Evolutionary conservation across 2,329 filamentous ascomycete genomes (phyloP), one percentile per base, ranked within the genome.

Genomic region (Teratosphaeria viscida): DNA sequence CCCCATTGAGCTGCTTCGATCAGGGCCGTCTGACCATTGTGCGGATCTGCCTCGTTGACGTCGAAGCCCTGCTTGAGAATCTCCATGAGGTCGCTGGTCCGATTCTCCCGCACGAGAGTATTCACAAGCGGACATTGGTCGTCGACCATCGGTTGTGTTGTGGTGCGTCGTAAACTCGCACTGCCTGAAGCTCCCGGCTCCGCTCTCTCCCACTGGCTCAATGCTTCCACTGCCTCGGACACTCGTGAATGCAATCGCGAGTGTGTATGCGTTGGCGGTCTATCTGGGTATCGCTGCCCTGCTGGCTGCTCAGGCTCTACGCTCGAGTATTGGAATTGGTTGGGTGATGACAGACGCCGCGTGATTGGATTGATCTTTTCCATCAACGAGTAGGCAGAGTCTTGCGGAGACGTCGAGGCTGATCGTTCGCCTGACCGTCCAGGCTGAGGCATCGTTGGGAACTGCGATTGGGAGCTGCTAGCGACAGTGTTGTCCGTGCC

Each of bases 1-100:
- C 60, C 54, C 14, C 54, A 56, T 26, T 55, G 56, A n/a, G 58
- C 55, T 34, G 62, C 60, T 55, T 62, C 62, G 59, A 62, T 62
- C 11, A 64, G 26, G 3, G 57, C 52, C 23, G 62, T 64, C 5
- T 47, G 29, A 3, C 58, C 60, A 12, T 54, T 64, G 5, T 10
- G 16, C 7, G 56, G 27, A 43, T 64, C 62, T 27, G 29, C 49
- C 34, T 64, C 62, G 34, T 64, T 60, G 27, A 62, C 37, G 23
- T 60, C 57, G n/a, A 29, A 39, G n/a, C 58, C 59, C 47, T 59
- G 26, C 26, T 61, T 53, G 4, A 63, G 23, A 16, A 34, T 11
- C 10, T 47, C 26, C 11, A 12, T 2, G 11, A 63, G 47, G 8
- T 59, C 59, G n/a, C 56, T 35, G 12, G 57, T 26, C 12, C 59